phyloP scores from a whole-genome alignment of 371 early-diverging fungal genomes.

The Blastocladiella emersonii region DNA sequence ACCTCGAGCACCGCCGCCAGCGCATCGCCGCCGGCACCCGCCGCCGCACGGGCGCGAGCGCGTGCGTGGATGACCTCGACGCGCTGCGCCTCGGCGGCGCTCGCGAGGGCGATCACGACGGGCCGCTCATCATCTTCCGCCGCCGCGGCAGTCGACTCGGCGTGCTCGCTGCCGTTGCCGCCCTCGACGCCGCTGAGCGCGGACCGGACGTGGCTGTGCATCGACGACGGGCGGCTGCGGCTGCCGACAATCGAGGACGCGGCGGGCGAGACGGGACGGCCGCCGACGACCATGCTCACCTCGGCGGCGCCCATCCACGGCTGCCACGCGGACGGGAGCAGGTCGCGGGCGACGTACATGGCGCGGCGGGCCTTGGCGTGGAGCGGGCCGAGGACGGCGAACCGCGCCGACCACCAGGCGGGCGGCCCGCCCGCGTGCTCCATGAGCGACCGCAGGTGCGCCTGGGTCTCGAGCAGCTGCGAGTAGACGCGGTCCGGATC shows the following conservation, averaged over 20 bases:
- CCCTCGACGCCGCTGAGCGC: too few relatives aligned
- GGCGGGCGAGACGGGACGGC: too few relatives aligned
- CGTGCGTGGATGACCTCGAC: neutral
- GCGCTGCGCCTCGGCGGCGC: neutral
- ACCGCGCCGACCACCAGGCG: neutral
- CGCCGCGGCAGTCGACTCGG: too few relatives aligned
- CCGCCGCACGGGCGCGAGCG: neutral
- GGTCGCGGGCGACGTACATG: neutral
- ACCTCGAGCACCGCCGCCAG: neutral
- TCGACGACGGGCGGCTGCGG: too few relatives aligned
- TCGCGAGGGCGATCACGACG: neutral
- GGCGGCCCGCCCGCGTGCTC: neutral
- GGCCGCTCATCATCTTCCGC: too few relatives aligned
- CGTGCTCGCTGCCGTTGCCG: too few relatives aligned
- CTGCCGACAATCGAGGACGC: too few relatives aligned
- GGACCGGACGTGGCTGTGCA: too few relatives aligned
- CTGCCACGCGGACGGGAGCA: too few relatives aligned
- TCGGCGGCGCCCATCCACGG: too few relatives aligned
- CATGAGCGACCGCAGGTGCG: neutral
- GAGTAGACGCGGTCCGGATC: neutral
- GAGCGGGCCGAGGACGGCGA: neutral
- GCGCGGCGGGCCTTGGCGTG: neutral
- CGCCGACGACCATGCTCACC: too few relatives aligned
- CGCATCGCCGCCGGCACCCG: neutral
- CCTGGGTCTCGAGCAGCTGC: neutral